Evolutionary conservation across 129 eudicot species (phyloP), one percentile per base, ranked within the genome.

Genomic region (Tanacetum coccineum): DNA sequence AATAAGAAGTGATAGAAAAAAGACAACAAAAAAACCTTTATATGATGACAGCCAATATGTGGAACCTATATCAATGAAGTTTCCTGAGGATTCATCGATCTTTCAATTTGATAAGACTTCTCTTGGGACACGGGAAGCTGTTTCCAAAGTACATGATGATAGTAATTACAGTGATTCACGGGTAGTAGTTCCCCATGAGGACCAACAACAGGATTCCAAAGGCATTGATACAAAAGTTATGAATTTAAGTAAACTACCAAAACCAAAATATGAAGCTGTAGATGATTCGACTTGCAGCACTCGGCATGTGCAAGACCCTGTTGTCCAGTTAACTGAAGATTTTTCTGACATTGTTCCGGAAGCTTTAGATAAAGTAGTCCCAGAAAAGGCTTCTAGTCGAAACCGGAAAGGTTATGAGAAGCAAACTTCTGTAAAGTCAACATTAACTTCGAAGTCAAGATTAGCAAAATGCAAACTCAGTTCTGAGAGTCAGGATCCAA

Each of bases 391-490:
- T 21, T 61, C 48, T 67, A 18, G 28, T 52, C 52, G 47, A 71
- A 68, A 46, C 62, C 67, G 60, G 32, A 63, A 55, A 39, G 66
- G 13, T 42, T 18, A 64, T 40, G 20, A 56, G 11, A n/a, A 47
- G 39, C 73, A 66, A 61, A 19, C 17, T 20, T 59, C 66, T 9
- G 28, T 49, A 17, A 71, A 70, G 70, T 65, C 62, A 13, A 57
- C 21, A 18, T 46, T 66, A 53, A 15, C 75, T 48, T 67, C 84
- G 36, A 40, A 57, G 71, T 61, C 76, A 3, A 76, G 32, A 49
- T 53, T 36, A 46, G 63, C 52, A 55, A 79, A 75, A 67, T 57
- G 55, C 25, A 74, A 76, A 62, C 62, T 57, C 54, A 70, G 51
- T 44, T 36, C 13, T 21, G 25, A 56, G 13, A 40, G 55, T 65